These are phyloP conservation scores for Paramyrothecium sp. DNA, from an alignment of 2,329 filamentous ascomycete species.

Conservation along the genomic window DNA sequence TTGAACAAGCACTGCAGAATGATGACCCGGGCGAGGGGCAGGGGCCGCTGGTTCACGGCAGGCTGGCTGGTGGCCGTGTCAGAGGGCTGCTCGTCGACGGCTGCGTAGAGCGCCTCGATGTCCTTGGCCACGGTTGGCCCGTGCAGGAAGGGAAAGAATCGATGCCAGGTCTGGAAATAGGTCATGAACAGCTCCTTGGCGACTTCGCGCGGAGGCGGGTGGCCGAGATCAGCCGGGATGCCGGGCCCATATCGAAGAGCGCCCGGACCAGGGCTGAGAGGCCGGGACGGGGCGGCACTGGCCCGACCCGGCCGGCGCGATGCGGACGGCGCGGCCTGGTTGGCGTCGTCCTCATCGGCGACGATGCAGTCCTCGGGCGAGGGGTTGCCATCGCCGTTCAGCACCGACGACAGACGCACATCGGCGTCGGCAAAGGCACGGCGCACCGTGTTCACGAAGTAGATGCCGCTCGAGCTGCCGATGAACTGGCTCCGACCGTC, in stretches of 20 bases:
- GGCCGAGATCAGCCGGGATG: constrained; percentile 16
- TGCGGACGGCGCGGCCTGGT: neutral
- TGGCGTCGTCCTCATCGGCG: constrained; percentile 1
- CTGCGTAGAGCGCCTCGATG: constrained; percentile 38
- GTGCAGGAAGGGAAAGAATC: constrained; percentile 49
- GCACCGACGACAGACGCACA: constrained; percentile 2
- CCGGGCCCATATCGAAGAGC: neutral
- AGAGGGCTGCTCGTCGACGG: neutral
- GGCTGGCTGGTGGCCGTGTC: constrained; percentile 8
- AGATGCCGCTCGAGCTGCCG: constrained; percentile 50
- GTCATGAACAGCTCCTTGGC: constrained; percentile 42
- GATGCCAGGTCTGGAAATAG: constrained; percentile 52
- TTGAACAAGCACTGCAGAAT: constrained; percentile 52
- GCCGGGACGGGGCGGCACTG: neutral
- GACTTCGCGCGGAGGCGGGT: constrained; percentile 22
- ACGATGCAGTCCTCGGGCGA: constrained; percentile 8
- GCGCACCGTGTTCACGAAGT: constrained; percentile 52
- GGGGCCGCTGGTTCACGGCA: constrained; percentile 1
- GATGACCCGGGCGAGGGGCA: constrained; percentile 28
- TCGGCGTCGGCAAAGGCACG: constrained; percentile 42
- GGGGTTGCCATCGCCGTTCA: constrained; percentile 3
- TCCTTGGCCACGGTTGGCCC: constrained; percentile 45
- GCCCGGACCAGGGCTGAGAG: neutral
- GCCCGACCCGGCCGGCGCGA: neutral
- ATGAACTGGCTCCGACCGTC: constrained; percentile 44